A percentile compares a stretch with the other conserved stretches of the same genome.
These are phyloP conservation scores for Chlorophyllum brunneum DNA, from an alignment of 768 basidiomycete species.

Conservation along the genomic window DNA sequence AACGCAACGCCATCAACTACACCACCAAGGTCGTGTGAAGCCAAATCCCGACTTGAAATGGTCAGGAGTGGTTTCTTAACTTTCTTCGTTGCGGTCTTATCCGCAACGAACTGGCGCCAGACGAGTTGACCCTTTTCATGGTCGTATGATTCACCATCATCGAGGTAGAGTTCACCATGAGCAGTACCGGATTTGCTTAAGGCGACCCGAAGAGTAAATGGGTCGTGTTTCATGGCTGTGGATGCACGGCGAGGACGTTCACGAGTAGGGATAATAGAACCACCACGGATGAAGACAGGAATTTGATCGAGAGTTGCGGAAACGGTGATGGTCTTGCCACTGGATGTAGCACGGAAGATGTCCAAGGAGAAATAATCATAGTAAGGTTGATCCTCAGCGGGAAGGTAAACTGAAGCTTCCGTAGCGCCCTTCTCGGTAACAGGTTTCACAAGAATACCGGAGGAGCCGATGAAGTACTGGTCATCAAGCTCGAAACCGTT, in stretches of 20 bases:
- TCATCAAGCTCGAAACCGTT: constrained; percentile 88
- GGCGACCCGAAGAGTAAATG: constrained; percentile 87
- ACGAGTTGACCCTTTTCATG: constrained; percentile 76
- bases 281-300: constrained; percentile 87
- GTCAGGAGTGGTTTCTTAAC: constrained; percentile 34
- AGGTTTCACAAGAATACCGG: constrained; percentile 89
- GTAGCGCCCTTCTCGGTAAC: constrained; percentile 71
- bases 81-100: constrained; percentile 35
- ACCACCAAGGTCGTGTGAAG: constrained; percentile 33
- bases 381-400: constrained; percentile 84
- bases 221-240: constrained; percentile 84
- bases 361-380: constrained; percentile 86
- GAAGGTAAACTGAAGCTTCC: constrained; percentile 72
- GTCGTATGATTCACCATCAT: constrained; percentile 85
- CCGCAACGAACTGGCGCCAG: constrained; percentile 74
- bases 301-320: constrained; percentile 74
- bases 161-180: constrained; percentile 86
- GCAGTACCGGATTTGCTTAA: constrained; percentile 59
- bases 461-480: constrained; percentile 87
- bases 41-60: constrained; percentile 56
- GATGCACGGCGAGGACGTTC: constrained; percentile 86
- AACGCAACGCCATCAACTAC: constrained; percentile 53
- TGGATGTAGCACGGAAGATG: constrained; percentile 61
- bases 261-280: constrained; percentile 84
- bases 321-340: constrained; percentile 70